Conservation (phyloP, 2,329 filamentous ascomycete genomes). For the Xylariaceae sp. region DNA sequence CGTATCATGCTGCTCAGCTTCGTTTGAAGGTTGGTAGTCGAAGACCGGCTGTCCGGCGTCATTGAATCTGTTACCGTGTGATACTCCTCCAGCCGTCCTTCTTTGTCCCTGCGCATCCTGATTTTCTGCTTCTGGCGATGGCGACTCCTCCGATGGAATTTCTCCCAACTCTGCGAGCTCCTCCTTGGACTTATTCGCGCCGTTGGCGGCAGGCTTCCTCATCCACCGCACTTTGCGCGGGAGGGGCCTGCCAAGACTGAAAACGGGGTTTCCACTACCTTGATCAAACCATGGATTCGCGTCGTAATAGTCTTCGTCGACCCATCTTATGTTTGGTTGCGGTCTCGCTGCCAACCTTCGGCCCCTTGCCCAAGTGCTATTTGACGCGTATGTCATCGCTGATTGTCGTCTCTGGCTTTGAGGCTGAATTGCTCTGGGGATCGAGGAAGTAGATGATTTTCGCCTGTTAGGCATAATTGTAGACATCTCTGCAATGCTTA, state of each 20-base stretch:
- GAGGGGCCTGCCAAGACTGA: slow-evolving; percentile 37
- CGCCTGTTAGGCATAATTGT: no score
- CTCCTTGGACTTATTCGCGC: not conserved
- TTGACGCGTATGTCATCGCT: not conserved
- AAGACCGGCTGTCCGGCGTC: slow-evolving; percentile 26
- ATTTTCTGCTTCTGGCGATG: not conserved
- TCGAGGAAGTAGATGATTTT: no score
- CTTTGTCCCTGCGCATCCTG: slow-evolving; percentile 1
- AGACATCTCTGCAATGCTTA: no score
- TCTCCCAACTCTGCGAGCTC: slow-evolving; percentile 14
- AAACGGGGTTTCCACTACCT: slow-evolving; percentile 29
- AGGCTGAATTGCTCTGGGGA: no score
- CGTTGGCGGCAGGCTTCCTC: not conserved
- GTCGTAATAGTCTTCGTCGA: slow-evolving; percentile 33
- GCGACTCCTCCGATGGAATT: not conserved
- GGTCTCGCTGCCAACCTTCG: not conserved
- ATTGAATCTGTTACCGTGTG: slow-evolving; percentile 17
- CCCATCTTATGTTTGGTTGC: slow-evolving; percentile 13
- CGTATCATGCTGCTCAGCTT: not conserved
- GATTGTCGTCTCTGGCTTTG: not conserved
- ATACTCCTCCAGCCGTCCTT: slow-evolving; percentile 11
- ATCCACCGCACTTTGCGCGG: slow-evolving; percentile 30
- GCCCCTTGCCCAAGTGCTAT: not conserved
- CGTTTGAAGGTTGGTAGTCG: slow-evolving; percentile 10
- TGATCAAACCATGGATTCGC: slow-evolving; percentile 37